Evolutionary conservation across 1,284 basidiomycete genomes (phyloP).

Genomic region (Ustilago tritici): DNA sequence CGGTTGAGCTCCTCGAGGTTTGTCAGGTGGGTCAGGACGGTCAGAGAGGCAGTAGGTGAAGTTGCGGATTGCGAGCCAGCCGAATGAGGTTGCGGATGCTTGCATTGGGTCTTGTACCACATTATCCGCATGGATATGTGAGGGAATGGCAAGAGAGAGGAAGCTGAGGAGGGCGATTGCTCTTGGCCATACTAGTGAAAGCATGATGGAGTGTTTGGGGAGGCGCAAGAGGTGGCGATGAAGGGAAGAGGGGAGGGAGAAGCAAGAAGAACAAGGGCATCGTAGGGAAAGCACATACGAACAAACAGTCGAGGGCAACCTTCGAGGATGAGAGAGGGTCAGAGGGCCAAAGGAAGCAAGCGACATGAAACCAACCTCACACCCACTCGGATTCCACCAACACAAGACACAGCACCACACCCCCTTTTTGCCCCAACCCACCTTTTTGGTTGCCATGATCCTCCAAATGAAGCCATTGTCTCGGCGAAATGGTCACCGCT

Average conservation of each 20-base stretch:
- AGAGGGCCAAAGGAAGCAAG: not conserved
- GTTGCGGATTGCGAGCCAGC: constrained; percentile 45
- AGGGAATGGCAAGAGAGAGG: not conserved
- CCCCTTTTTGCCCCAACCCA: too few species aligned
- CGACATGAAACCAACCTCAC: not conserved
- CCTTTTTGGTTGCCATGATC: too few species aligned
- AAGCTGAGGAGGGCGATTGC: not conserved
- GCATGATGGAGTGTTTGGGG: not conserved
- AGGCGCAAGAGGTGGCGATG: not conserved
- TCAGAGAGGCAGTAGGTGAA: constrained; percentile 35
- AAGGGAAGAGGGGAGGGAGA: not conserved
- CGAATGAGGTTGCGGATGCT: constrained; percentile 37
- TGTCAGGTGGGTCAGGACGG: constrained; percentile 29
- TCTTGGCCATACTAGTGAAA: not conserved
- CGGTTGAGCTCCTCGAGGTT: constrained; percentile 33
- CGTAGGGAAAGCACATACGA: too few species aligned
- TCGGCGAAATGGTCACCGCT: not conserved
- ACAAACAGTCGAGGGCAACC: too few species aligned
- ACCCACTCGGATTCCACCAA: not conserved
- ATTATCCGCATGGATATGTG: not conserved
- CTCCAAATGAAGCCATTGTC: too few species aligned
- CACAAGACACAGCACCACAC: not conserved
- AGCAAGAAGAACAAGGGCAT: not conserved
- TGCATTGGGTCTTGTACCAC: constrained; percentile 26
- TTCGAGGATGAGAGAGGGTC: not conserved